These are phyloP conservation scores for Tillandsia fasciculata DNA, from an alignment of 176 grass and related monocot species.

Conservation along the genomic window DNA sequence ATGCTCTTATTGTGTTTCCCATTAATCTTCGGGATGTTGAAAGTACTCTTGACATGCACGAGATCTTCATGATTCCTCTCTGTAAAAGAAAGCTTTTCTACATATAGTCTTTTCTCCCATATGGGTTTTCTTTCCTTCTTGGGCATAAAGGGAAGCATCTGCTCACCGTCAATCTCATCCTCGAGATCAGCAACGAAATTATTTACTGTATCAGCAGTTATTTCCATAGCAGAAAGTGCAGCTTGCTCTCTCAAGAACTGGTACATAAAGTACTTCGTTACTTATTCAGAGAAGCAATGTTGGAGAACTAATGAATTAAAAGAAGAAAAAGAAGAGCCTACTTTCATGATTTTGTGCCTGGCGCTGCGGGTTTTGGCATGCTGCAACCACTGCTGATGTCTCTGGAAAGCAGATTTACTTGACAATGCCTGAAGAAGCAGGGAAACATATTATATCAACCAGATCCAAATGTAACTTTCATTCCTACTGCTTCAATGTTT, in stretches of 20 bases:
- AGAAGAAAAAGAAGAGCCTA: constrained; percentile 21
- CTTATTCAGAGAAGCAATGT: not conserved
- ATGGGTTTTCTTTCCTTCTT: constrained; percentile 42
- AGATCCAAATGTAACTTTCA: not conserved
- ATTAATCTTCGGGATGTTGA: constrained; percentile 40
- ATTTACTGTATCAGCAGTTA: constrained; percentile 72
- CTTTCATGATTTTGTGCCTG: constrained; percentile 96
- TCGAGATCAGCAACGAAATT: constrained; percentile 84
- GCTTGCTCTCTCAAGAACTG: constrained; percentile 93
- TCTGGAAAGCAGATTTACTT: constrained; percentile 80
- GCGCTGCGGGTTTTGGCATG: constrained; percentile 92
- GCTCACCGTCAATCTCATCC: constrained; percentile 53
- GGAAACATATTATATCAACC: constrained; percentile 10
- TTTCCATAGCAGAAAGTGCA: constrained; percentile 60
- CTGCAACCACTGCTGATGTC: constrained; percentile 76
- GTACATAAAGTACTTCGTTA: constrained; percentile 16
- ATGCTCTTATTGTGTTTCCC: constrained; percentile 54
- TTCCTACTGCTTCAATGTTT: too few relatives aligned
- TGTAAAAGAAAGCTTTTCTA: constrained; percentile 28
- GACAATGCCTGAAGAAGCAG: constrained; percentile 50
- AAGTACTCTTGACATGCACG: constrained; percentile 48
- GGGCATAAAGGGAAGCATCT: constrained; percentile 20
- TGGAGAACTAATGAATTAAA: not conserved
- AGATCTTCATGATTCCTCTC: constrained; percentile 37
- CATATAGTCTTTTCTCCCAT: constrained; percentile 61